Evolutionary conservation across 768 basidiomycete species (phyloP), one percentile per base, ranked within the genome.

Genomic region (Boletus eberwhitei): DNA sequence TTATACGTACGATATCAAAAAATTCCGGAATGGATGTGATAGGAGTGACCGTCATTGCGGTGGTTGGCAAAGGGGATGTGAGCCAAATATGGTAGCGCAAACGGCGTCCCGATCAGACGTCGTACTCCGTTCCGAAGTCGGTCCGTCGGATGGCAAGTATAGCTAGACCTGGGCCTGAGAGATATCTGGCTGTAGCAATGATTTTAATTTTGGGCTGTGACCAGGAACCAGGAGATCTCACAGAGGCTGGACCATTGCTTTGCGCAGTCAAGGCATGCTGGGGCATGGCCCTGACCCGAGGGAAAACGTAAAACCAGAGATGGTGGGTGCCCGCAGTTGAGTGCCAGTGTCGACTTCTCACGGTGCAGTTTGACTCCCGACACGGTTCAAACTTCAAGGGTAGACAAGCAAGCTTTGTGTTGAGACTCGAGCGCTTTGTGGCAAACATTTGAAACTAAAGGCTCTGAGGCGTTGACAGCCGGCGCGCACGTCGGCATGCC

Each of bases 11-110:
- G 22, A 13, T 7, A 22, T 21, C 22, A 11, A 38, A 47, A 22
- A 54, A 60, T 34, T 59, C 44, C 2, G 54, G 26, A 19, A n/a
- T 52, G 7, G 57, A 58, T 4, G 41, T 29, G 35, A 58, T 52
- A 16, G 39, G 16, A 3, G 35, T 37, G 34, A 59, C 43, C 3
- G 57, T n/a, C 57, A 58, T 58, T 16, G 22, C 35, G 4, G 3
- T 22, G 8, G 22, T 36, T 26, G 16, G 34, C 3, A n/a, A 19
- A 31, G 38, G 13, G 4, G 46, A 11, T 38, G 16, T 8, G 16
- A 22, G 44, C 44, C 45, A 13, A 16, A 21, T 34, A 22, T 22
- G 14, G 21, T 13, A 39, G 12, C 3, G 6, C 6, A 19, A 29
- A 44, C 44, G 11, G 34, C 19, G 29, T 45, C 21, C 46, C 6